These are phyloP conservation scores for Microdochium paspali DNA, from an alignment of 2,329 filamentous ascomycete species.

Conservation along the genomic window DNA sequence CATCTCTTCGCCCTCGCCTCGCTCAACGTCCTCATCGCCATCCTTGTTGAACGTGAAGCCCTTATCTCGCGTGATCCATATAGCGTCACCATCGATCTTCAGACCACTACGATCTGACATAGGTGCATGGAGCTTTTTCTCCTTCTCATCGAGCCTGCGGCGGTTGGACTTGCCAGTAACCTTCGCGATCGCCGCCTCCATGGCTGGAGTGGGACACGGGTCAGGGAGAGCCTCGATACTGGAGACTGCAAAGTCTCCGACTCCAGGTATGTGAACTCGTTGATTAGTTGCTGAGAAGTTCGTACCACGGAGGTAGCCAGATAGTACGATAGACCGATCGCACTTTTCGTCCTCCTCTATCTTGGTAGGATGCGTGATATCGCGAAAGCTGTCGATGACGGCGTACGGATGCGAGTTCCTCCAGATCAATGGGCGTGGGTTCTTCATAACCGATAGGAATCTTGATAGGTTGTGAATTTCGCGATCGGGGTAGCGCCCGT, in stretches of 20 bases:
- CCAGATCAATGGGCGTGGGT: conserved; percentile 91
- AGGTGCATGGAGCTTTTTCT: conserved; percentile 90
- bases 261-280: conserved; percentile 81
- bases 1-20: conserved; percentile 90
- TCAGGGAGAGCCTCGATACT: conserved; percentile 84
- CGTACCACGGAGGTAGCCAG: conserved; percentile 88
- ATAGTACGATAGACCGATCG: conserved; percentile 82
- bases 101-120: conserved; percentile 98
- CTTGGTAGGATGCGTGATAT: conserved; percentile 86
- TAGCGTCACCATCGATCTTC: conserved; percentile 92
- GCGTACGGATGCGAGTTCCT: conserved; percentile 93
- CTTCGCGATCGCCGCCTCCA: conserved; percentile 81
- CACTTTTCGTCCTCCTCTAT: conserved; percentile 85
- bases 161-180: conserved; percentile 72
- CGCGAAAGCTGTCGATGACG: conserved; percentile 86
- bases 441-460: conserved; percentile 98
- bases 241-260: conserved; percentile 79
- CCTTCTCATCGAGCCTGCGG: conserved; percentile 83
- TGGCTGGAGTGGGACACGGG: conserved; percentile 86
- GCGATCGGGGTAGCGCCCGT: conserved; percentile 91
- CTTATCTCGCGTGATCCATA: conserved; percentile 71
- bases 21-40: conserved; percentile 53
- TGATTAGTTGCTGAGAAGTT: conserved; percentile 85
- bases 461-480: conserved; percentile 93
- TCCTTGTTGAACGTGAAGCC: conserved; percentile 67